A percentile compares a stretch with the other conserved stretches of the same genome.
Evolutionary conservation across 2,329 filamentous ascomycete species (phyloP).

Genomic region (Beauveria australis): DNA sequence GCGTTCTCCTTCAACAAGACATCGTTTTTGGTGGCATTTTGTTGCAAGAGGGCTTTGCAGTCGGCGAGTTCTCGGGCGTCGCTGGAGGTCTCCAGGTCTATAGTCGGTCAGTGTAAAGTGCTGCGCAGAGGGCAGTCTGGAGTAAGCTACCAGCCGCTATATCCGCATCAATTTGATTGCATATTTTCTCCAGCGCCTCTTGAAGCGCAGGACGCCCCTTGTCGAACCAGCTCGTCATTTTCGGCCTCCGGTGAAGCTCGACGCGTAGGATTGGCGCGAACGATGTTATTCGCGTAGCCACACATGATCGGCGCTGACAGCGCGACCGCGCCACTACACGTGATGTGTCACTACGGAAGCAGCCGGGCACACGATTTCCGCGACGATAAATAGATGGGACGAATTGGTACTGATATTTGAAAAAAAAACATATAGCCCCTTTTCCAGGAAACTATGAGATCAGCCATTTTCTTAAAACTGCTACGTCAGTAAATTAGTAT

Average conservation of each 20-base stretch:
- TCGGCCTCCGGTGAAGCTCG: background rate
- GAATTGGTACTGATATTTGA: background rate
- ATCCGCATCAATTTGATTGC: conserved; percentile 31
- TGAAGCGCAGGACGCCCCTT: conserved; percentile 31
- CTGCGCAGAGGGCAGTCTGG: background rate
- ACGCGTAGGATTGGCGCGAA: background rate
- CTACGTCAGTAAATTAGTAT: no score
- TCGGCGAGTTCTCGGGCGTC: background rate
- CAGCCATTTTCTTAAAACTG: no score
- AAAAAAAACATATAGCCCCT: background rate
- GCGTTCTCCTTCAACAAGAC: conserved; percentile 34
- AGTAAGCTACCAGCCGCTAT: conserved; percentile 25
- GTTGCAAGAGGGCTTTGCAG: conserved; percentile 2
- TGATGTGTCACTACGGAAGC: conserved; percentile 1
- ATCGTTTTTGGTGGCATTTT: conserved; percentile 19
- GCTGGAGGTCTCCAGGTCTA: background rate
- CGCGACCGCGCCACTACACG: background rate
- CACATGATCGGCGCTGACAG: background rate
- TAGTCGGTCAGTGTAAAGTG: background rate
- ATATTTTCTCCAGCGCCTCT: conserved; percentile 31
- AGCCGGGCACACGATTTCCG: background rate
- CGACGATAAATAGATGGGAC: background rate
- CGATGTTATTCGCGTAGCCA: conserved; percentile 1
- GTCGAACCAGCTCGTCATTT: conserved; percentile 33
- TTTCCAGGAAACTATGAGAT: background rate